Evolutionary conservation across 306 rosid genomes (phyloP).

Genomic region (Quercus aquifolioides): DNA sequence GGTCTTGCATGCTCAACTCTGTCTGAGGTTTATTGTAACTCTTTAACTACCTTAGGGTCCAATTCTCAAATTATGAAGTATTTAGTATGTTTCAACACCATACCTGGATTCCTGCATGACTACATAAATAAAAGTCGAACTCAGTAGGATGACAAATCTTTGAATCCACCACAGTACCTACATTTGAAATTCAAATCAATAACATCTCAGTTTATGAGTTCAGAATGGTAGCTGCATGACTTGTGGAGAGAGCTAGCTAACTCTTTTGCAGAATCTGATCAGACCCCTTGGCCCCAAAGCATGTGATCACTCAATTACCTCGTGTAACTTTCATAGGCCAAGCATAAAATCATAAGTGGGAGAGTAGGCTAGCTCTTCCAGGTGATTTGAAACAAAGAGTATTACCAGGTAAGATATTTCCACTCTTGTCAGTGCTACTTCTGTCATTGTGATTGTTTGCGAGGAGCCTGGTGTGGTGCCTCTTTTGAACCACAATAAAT

Average conservation of each 20-base stretch:
- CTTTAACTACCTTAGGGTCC: no score
- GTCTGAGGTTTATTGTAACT: background rate
- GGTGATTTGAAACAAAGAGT: background rate
- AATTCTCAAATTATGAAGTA: no score
- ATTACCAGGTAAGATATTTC: constrained; percentile 74
- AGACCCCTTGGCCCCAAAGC: background rate
- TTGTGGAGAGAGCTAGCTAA: background rate
- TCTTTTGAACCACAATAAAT: constrained; percentile 78
- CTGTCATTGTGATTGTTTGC: constrained; percentile 55
- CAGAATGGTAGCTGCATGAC: background rate
- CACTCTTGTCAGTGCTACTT: constrained; percentile 58
- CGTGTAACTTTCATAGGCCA: background rate
- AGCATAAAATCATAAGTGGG: background rate
- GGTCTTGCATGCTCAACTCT: no score
- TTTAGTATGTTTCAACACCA: background rate
- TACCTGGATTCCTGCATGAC: constrained; percentile 92
- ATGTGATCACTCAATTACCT: background rate
- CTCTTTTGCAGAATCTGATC: background rate
- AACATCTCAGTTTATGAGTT: background rate
- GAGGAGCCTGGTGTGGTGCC: constrained; percentile 73
- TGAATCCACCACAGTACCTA: constrained; percentile 83
- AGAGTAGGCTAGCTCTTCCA: background rate
- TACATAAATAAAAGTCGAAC: constrained; percentile 76
- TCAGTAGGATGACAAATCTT: constrained; percentile 86
- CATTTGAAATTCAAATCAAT: constrained; percentile 10